phyloP scores from a whole-genome alignment of 1,284 basidiomycete species.

The Prillingera fragicola region DNA sequence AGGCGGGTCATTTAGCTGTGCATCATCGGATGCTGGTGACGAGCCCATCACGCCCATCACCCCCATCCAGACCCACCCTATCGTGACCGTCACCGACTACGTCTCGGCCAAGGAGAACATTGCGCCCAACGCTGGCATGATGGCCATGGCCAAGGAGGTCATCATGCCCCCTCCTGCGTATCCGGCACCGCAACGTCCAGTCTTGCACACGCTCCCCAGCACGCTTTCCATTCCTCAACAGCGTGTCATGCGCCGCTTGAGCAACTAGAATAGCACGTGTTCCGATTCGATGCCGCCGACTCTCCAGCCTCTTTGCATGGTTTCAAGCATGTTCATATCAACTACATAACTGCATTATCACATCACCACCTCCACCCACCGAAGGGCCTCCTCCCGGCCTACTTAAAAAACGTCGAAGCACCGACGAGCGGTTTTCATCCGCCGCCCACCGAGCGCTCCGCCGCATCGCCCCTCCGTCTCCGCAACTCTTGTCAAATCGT shows the following conservation, averaged over 20 bases:
- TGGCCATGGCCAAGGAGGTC: slow-evolving; percentile 13
- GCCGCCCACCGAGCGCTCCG: no score
- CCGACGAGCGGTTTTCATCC: neutral
- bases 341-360: slow-evolving; percentile 6
- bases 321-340: slow-evolving; percentile 10
- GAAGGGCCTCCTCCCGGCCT: no score
- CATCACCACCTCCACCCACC: neutral
- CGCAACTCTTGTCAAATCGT: slow-evolving; percentile 3
- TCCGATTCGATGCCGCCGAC: neutral
- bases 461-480: no score
- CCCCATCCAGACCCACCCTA: slow-evolving; percentile 36
- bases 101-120: slow-evolving; percentile 44
- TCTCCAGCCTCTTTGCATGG: slow-evolving; percentile 1
- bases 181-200: slow-evolving; percentile 16
- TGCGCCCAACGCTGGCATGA: slow-evolving; percentile 21
- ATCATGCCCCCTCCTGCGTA: slow-evolving; percentile 13
- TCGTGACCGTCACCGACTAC: slow-evolving; percentile 17
- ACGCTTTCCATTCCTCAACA: slow-evolving; percentile 21
- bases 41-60: slow-evolving; percentile 47
- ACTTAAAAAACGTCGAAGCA: neutral
- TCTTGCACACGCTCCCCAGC: slow-evolving; percentile 24
- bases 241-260: slow-evolving; percentile 31
- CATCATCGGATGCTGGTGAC: slow-evolving; percentile 46
- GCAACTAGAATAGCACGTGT: slow-evolving; percentile 32
- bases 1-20: slow-evolving; percentile 35